These are phyloP conservation scores for Mycena sp. DNA, from an alignment of 1,284 basidiomycete species.

Conservation along the genomic window DNA sequence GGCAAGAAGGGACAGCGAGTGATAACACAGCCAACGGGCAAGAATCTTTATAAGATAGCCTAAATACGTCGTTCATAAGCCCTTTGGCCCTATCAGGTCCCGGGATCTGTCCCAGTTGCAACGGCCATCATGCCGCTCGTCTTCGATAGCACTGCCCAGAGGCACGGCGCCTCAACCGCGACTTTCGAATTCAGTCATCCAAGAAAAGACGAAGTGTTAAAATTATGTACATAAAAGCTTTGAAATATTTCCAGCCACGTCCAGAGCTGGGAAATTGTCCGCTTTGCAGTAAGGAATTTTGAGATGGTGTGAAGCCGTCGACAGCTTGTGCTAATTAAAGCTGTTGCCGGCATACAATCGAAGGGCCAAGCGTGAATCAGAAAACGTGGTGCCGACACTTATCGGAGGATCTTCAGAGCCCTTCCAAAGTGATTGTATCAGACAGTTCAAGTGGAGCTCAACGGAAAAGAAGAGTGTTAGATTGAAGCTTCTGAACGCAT, in stretches of 20 bases:
- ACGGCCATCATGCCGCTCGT: not conserved
- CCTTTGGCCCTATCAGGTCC: not conserved
- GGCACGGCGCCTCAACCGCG: not conserved
- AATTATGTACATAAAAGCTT: not conserved
- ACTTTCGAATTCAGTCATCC: slow-evolving; percentile 1
- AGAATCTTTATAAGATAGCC: slow-evolving; percentile 1
- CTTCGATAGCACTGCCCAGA: not conserved
- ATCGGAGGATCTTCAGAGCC: no score
- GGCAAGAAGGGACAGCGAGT: not conserved
- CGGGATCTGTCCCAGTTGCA: not conserved
- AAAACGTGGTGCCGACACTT: not conserved
- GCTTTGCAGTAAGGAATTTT: slow-evolving; percentile 1
- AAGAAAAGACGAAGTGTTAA: not conserved
- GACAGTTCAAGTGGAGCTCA: no score
- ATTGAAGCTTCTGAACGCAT: no score
- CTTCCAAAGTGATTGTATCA: no score
- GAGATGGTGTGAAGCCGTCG: not conserved
- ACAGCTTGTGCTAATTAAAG: slow-evolving; percentile 2
- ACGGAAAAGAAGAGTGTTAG: no score
- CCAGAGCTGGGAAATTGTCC: not conserved
- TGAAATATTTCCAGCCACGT: not conserved
- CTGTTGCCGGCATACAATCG: not conserved
- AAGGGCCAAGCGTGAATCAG: not conserved
- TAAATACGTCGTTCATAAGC: not conserved
- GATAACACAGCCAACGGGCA: not conserved